These are phyloP conservation scores for Claviceps cyperi DNA, from an alignment of 2,329 filamentous ascomycete species.

Conservation along the genomic window DNA sequence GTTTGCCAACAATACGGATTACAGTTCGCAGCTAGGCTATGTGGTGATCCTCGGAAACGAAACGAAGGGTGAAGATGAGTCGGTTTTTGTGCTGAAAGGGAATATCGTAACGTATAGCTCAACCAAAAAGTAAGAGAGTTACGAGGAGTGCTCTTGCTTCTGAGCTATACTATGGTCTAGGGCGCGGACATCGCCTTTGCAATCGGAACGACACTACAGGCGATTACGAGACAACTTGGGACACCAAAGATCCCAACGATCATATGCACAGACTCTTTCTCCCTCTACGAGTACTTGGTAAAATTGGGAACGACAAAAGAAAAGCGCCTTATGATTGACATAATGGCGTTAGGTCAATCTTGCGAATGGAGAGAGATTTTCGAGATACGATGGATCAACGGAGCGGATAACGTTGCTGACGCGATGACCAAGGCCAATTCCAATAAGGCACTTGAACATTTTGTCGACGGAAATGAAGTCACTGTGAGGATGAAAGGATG, in stretches of 20 bases:
- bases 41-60: slow-evolving; percentile 21
- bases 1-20: too few species aligned
- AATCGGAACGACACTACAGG: background rate
- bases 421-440: background rate
- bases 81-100: too few species aligned
- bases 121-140: too few species aligned
- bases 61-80: too few species aligned
- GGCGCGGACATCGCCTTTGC: background rate
- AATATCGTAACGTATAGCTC: too few species aligned
- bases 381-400: background rate
- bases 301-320: background rate
- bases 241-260: background rate
- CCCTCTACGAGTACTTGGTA: background rate
- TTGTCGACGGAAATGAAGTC: background rate
- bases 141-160: too few species aligned
- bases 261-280: background rate
- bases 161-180: background rate
- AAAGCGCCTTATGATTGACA: background rate
- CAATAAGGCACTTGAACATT: background rate
- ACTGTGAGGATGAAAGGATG: too few species aligned
- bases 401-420: background rate
- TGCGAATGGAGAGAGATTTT: background rate
- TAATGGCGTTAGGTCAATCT: background rate
- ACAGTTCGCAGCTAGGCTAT: slow-evolving; percentile 18
- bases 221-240: background rate